Evolutionary conservation across 305 asterid species (phyloP).

Genomic region (Fraxinus albicans): DNA sequence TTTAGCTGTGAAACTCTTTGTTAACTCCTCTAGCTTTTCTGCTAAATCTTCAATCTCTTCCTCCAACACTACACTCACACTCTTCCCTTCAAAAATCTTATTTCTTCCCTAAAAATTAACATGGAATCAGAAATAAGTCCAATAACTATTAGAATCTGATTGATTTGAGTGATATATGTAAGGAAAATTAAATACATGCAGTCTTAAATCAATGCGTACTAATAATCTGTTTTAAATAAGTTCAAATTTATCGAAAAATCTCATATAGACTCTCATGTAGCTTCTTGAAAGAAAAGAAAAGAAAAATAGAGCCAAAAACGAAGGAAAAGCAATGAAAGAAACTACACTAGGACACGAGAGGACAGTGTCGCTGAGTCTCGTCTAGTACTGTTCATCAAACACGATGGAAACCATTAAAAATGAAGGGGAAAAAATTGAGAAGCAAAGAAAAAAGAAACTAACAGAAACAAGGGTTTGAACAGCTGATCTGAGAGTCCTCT

Average conservation of each 20-base stretch:
- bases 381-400: background rate
- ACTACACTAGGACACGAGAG: background rate
- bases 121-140: background rate
- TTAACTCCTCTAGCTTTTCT: conserved; percentile 29
- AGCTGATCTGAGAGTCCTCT: conserved; percentile 55
- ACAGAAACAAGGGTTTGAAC: conserved; percentile 60
- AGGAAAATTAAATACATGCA: background rate
- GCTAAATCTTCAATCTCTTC: conserved; percentile 53
- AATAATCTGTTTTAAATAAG: background rate
- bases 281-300: background rate
- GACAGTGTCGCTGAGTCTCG: background rate
- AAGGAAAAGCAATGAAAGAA: background rate
- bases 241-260: background rate
- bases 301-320: background rate
- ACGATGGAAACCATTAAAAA: background rate
- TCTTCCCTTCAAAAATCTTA: conserved; percentile 50
- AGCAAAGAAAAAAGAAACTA: conserved; percentile 3
- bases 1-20: conserved; percentile 35
- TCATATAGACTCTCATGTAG: background rate
- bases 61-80: conserved; percentile 34
- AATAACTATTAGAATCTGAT: background rate
- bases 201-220: background rate
- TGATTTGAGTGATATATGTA: background rate
- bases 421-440: background rate
- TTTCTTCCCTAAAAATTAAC: conserved; percentile 46